Percentiles rank a stretch among this genome's conserved stretches.
phyloP scores from a whole-genome alignment of 116 monocot species.

The Cymodocea nodosa region DNA sequence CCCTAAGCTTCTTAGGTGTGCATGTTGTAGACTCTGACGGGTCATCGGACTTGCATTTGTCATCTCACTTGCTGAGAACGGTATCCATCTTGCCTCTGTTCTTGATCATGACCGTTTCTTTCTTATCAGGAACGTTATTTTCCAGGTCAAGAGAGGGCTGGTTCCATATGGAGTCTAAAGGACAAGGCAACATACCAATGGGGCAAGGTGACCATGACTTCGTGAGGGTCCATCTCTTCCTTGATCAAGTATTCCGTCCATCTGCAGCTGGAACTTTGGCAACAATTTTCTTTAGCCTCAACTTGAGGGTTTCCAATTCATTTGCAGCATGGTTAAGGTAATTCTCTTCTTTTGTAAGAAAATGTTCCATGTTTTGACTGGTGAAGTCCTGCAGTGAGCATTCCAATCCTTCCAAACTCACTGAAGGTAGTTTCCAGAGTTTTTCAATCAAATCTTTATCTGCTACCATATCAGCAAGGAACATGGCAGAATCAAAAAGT shows the following conservation, averaged over 20 bases:
- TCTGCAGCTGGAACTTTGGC: neutral
- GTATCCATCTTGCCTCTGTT: neutral
- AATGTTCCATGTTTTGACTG: neutral
- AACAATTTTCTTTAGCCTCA: neutral
- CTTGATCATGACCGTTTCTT: conserved; percentile 1
- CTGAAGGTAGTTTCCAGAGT: conserved; percentile 35
- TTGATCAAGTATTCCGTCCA: neutral
- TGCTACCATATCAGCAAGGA: conserved; percentile 43
- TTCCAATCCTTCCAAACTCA: conserved; percentile 6
- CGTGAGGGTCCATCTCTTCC: conserved; percentile 37
- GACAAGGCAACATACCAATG: conserved; percentile 79
- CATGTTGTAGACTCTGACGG: conserved; percentile 11
- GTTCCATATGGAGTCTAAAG: conserved; percentile 35
- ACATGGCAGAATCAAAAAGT: conserved; percentile 35
- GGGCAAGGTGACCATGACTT: conserved; percentile 73
- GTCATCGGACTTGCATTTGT: neutral
- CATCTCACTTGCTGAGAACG: conserved; percentile 10
- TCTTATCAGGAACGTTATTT: neutral
- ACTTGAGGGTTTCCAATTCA: conserved; percentile 27
- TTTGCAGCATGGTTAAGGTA: conserved; percentile 28
- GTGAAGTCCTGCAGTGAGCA: conserved; percentile 6
- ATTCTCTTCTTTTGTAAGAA: conserved; percentile 19
- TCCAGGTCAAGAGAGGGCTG: conserved; percentile 41
- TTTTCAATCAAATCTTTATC: conserved; percentile 20
- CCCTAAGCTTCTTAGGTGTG: conserved; percentile 22